phyloP scores from a whole-genome alignment of 2,329 filamentous ascomycete genomes.

The Colletotrichum ledebouriae region DNA sequence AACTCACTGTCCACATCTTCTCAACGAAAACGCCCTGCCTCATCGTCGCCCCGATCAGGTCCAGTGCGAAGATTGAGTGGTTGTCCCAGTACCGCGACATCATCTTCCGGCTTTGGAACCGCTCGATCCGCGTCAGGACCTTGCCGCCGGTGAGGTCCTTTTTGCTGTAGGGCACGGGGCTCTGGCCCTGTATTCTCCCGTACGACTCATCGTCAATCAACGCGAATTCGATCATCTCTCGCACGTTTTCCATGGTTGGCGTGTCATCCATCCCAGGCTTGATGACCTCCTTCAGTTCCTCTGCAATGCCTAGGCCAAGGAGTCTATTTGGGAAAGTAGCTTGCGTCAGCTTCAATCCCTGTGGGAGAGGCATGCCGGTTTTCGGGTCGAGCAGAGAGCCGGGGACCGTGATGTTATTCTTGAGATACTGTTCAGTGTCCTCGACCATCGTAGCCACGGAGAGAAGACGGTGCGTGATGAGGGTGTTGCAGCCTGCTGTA shows the following conservation, averaged over 20 bases:
- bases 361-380: too few relatives aligned
- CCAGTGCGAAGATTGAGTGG: constrained; percentile 72
- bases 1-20: constrained; percentile 74
- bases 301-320: constrained; percentile 61
- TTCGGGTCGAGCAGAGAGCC: too few relatives aligned
- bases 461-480: too few relatives aligned
- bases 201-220: constrained; percentile 52
- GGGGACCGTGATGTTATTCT: too few relatives aligned
- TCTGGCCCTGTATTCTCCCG: neutral
- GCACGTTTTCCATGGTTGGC: constrained; percentile 65
- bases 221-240: constrained; percentile 61
- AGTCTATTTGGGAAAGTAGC: constrained; percentile 59
- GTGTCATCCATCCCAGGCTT: constrained; percentile 45
- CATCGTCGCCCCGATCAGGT: constrained; percentile 74
- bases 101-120: constrained; percentile 68
- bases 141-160: constrained; percentile 49
- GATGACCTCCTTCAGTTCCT: constrained; percentile 57
- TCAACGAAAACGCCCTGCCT: constrained; percentile 76
- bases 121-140: constrained; percentile 3
- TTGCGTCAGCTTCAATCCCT: too few relatives aligned
- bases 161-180: constrained; percentile 46
- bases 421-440: too few relatives aligned
- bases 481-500: too few relatives aligned
- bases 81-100: constrained; percentile 81
- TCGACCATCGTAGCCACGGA: too few relatives aligned